These are phyloP conservation scores for Globisporangium polare DNA, from an alignment of 352 stramenopile genomes.

Conservation along the genomic window DNA sequence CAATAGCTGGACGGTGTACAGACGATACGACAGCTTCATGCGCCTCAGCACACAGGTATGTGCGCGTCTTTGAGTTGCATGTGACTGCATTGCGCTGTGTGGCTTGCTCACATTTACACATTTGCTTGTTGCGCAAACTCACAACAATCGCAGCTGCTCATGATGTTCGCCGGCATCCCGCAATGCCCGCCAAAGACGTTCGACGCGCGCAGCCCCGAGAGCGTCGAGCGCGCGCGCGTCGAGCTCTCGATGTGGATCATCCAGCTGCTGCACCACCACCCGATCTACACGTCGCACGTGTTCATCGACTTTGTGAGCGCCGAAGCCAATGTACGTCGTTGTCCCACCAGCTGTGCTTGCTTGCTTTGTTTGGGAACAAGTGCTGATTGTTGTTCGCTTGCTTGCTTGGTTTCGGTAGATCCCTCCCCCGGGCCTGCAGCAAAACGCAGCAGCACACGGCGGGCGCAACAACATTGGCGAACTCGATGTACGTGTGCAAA, in stretches of 20 bases:
- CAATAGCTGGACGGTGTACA: slow-evolving; percentile 74
- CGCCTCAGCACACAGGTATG: slow-evolving; percentile 56
- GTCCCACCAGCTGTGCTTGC: neutral
- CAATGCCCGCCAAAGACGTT: slow-evolving; percentile 50
- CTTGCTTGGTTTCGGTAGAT: slow-evolving; percentile 21
- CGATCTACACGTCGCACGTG: slow-evolving; percentile 79
- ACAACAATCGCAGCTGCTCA: slow-evolving; percentile 27
- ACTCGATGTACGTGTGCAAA: slow-evolving; percentile 45
- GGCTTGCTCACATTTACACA: neutral
- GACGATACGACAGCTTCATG: slow-evolving; percentile 71
- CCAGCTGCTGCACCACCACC: slow-evolving; percentile 71
- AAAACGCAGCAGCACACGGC: slow-evolving; percentile 19
- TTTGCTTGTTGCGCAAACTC: slow-evolving; percentile 3
- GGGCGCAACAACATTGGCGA: slow-evolving; percentile 68
- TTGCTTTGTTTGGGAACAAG: neutral
- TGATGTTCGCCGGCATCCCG: slow-evolving; percentile 74
- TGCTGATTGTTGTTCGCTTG: neutral
- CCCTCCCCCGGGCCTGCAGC: slow-evolving; percentile 44
- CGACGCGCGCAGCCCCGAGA: slow-evolving; percentile 62
- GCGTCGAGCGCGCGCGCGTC: slow-evolving; percentile 63
- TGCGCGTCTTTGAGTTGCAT: neutral
- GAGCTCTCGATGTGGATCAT: slow-evolving; percentile 81
- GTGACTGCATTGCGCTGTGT: neutral
- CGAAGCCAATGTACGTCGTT: slow-evolving; percentile 61
- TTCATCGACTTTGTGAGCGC: slow-evolving; percentile 80